Evolutionary conservation across 768 basidiomycete genomes (phyloP), one percentile per base, ranked within the genome.

Genomic region (Boletus sensibilis): DNA sequence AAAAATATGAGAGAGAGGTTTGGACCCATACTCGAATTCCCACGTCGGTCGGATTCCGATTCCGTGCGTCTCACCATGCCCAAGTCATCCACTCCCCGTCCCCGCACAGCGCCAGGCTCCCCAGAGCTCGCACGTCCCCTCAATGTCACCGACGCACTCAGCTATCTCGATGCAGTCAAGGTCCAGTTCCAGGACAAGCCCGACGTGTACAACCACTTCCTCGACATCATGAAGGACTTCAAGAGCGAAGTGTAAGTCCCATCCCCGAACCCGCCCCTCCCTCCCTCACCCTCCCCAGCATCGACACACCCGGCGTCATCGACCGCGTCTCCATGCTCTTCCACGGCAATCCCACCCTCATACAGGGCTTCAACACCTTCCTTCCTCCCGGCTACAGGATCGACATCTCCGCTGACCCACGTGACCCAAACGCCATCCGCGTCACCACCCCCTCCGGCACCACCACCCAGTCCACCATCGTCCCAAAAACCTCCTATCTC

Each of bases 161-260:
- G 86, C 66, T 97, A 97, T 67, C 84, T 97, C 62, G 94, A 97
- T 71, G 91, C 92, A 27, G 94, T 97, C 76, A 97, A 96, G 78
- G 79, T 84, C 41, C 90, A 94, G 76, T 97, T 96, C 71, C 80
- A 84, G 44, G 88, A 92, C 69, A 86, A 87, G 71, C 94, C 94
- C 20, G 92, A 94, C 65, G 93, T 96, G 27, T 97, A 97, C 79
- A 96, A 97, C 71, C 82, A 88, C 61, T 94, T 94, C 68, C 74
- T 95, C 73, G 93, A 96, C 71, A 95, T 97, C 68, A 97, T 97
- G 97, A 98, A 98, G 78, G 95, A 98, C 71, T 99, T 99, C 74
- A 99, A 99, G 77, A 92, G 93, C 66, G 92, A 96, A 75, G 78
- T 76, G 91, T 94, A 72, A 76, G 92, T 82, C 31, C 13, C 20